Evolutionary conservation across 768 basidiomycete species (phyloP).

Genomic region (Boletus reticuloceps): DNA sequence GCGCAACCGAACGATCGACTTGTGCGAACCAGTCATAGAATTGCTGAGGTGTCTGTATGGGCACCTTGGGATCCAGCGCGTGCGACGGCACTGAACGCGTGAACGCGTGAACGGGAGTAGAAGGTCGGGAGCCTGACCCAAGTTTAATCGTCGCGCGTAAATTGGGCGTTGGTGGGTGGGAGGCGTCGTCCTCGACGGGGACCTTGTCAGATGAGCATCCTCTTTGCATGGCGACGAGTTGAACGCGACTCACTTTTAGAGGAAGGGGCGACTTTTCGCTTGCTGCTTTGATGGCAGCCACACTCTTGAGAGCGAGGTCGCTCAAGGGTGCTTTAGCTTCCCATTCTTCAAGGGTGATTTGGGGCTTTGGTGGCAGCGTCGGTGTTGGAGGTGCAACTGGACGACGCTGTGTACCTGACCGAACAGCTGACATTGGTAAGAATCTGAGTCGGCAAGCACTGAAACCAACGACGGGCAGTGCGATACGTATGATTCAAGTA

Average conservation of each 20-base stretch:
- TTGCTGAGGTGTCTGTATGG: conserved; percentile 89
- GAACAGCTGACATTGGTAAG: conserved; percentile 21
- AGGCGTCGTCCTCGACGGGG: conserved; percentile 36
- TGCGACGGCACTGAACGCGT: conserved; percentile 35
- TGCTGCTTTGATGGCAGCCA: conserved; percentile 59
- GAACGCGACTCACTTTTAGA: conserved; percentile 55
- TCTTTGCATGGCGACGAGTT: neutral
- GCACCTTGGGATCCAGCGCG: conserved; percentile 69
- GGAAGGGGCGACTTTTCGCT: conserved; percentile 65
- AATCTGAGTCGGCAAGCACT: conserved; percentile 11
- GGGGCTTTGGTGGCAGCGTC: conserved; percentile 37
- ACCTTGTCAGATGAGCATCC: conserved; percentile 41
- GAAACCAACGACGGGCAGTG: no score
- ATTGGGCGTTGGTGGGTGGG: conserved; percentile 33
- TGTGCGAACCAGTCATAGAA: conserved; percentile 96
- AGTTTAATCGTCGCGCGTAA: conserved; percentile 41
- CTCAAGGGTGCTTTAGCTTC: conserved; percentile 76
- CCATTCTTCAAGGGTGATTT: conserved; percentile 86
- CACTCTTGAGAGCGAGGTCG: conserved; percentile 65
- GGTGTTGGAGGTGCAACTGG: conserved; percentile 24
- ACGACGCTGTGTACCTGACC: conserved; percentile 25
- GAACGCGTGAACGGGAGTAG: conserved; percentile 34
- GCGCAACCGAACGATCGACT: conserved; percentile 86
- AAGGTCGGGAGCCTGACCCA: conserved; percentile 42
- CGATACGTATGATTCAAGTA: neutral